A percentile compares a stretch with the other conserved stretches of the same genome.
Conservation (phyloP, 345 rosid species). For the Rhizophora apiculata region DNA sequence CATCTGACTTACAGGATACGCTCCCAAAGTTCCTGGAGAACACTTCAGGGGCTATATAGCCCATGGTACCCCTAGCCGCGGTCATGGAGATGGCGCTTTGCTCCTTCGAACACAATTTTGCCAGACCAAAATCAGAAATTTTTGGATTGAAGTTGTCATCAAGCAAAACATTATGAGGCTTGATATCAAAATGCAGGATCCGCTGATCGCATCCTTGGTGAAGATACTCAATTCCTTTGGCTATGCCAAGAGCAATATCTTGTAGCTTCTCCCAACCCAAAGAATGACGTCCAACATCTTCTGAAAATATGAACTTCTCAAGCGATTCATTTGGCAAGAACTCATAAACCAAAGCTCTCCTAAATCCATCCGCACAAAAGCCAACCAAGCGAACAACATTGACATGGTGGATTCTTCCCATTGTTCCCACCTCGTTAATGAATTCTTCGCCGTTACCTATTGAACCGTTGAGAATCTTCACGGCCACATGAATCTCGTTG, state of each 20-base stretch:
- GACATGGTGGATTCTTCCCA: too few relatives aligned
- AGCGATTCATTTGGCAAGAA: slow-evolving; percentile 4
- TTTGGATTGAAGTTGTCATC: slow-evolving; percentile 20
- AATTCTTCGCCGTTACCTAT: too few relatives aligned
- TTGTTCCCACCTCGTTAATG: too few relatives aligned
- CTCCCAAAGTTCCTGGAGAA: too few relatives aligned
- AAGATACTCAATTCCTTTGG: slow-evolving; percentile 23
- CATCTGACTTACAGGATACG: too few relatives aligned
- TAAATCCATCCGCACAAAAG: neutral
- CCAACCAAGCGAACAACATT: too few relatives aligned
- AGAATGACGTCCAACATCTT: neutral
- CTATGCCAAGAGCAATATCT: slow-evolving; percentile 23
- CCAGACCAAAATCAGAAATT: slow-evolving; percentile 24
- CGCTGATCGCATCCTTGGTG: slow-evolving; percentile 23
- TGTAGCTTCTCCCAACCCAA: slow-evolving; percentile 18
- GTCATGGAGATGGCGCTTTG: slow-evolving; percentile 13
- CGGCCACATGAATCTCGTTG: too few relatives aligned
- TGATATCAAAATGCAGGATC: slow-evolving; percentile 20
- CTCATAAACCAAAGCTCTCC: slow-evolving; percentile 12
- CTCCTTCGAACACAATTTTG: slow-evolving; percentile 12
- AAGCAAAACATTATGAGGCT: slow-evolving; percentile 12
- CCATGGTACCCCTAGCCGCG: neutral
- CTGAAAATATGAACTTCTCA: slow-evolving; percentile 6
- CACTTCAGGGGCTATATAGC: too few relatives aligned
- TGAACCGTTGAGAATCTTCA: too few relatives aligned